phyloP scores from a whole-genome alignment of 1,284 basidiomycete species.

The Ustilago loliicola region DNA sequence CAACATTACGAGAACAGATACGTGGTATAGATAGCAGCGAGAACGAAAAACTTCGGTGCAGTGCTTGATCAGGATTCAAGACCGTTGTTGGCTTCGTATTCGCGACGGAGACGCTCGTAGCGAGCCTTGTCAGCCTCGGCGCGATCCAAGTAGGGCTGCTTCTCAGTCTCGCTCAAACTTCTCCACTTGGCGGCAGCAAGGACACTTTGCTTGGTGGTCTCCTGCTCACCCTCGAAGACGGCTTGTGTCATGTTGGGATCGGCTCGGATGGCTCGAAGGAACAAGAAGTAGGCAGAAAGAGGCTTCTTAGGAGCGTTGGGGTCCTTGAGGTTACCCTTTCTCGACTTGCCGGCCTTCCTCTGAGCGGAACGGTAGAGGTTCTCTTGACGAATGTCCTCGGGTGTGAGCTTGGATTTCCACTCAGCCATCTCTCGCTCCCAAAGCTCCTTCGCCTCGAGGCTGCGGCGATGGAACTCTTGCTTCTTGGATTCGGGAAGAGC shows the following conservation, averaged over 20 bases:
- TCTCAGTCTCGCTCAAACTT: conserved; percentile 88
- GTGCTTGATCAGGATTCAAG: conserved; percentile 31
- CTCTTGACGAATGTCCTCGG: conserved; percentile 93
- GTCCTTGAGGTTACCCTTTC: conserved; percentile 95
- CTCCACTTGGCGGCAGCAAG: conserved; percentile 93
- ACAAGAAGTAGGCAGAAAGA: conserved; percentile 93
- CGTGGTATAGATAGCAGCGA: conserved; percentile 33
- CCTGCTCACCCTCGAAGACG: conserved; percentile 91
- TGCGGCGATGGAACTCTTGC: conserved; percentile 73
- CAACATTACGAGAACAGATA: conserved; percentile 24
- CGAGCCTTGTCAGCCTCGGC: conserved; percentile 65
- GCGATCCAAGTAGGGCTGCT: conserved; percentile 71
- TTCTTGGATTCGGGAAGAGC: conserved; percentile 83
- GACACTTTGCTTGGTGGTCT: conserved; percentile 94
- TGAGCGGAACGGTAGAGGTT: conserved; percentile 91
- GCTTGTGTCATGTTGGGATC: conserved; percentile 72
- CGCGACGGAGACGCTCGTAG: conserved; percentile 63
- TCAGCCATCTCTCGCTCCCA: conserved; percentile 82
- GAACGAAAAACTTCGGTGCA: conserved; percentile 4
- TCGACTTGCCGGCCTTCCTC: conserved; percentile 90
- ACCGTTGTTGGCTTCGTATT: conserved; percentile 56
- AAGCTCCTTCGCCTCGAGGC: conserved; percentile 85
- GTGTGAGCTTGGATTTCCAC: conserved; percentile 90
- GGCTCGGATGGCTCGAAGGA: conserved; percentile 76
- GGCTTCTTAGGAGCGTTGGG: conserved; percentile 97